Percentiles rank a stretch among this genome's conserved stretches.
phyloP scores from a whole-genome alignment of 2,329 filamentous ascomycete species.

The Trichoderma sp. region DNA sequence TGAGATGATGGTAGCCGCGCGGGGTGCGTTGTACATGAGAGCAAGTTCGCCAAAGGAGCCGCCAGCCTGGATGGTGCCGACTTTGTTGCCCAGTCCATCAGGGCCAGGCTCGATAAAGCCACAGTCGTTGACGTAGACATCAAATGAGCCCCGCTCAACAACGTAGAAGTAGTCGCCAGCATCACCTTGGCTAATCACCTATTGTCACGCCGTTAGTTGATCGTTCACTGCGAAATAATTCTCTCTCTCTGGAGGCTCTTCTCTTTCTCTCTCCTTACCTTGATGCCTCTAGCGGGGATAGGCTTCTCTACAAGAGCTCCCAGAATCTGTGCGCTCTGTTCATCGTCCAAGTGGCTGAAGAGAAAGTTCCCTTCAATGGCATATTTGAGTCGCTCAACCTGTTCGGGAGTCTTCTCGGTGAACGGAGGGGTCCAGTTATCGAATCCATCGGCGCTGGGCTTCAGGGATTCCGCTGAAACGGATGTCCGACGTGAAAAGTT shows the following conservation, averaged over 20 bases:
- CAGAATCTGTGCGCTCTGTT: conserved; percentile 83
- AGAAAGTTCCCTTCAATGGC: conserved; percentile 90
- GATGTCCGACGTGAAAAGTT: conserved; percentile 92
- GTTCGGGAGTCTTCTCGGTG: conserved; percentile 80
- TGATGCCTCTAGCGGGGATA: conserved; percentile 85
- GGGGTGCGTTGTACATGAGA: conserved; percentile 97
- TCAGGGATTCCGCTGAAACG: conserved; percentile 94
- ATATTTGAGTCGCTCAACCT: conserved; percentile 73
- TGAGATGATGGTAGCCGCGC: conserved; percentile 89
- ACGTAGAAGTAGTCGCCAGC: conserved; percentile 98
- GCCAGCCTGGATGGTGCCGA: conserved; percentile 79
- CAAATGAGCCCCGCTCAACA: conserved; percentile 86
- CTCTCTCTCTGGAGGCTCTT: neutral
- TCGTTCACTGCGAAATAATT: neutral
- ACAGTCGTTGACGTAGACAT: conserved; percentile 81
- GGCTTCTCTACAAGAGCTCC: conserved; percentile 92
- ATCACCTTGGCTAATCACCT: conserved; percentile 95
- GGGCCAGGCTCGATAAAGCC: conserved; percentile 77
- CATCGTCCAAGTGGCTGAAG: conserved; percentile 92
- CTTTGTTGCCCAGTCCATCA: conserved; percentile 80
- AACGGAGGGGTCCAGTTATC: conserved; percentile 89
- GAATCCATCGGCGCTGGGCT: conserved; percentile 78
- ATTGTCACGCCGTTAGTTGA: conserved; percentile 36
- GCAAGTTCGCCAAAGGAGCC: conserved; percentile 96
- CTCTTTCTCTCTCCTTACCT: conserved; percentile 47